Evolutionary conservation across 202 grass and related monocot genomes (phyloP).

Genomic region (Bolboschoenoplectus hybrid): DNA sequence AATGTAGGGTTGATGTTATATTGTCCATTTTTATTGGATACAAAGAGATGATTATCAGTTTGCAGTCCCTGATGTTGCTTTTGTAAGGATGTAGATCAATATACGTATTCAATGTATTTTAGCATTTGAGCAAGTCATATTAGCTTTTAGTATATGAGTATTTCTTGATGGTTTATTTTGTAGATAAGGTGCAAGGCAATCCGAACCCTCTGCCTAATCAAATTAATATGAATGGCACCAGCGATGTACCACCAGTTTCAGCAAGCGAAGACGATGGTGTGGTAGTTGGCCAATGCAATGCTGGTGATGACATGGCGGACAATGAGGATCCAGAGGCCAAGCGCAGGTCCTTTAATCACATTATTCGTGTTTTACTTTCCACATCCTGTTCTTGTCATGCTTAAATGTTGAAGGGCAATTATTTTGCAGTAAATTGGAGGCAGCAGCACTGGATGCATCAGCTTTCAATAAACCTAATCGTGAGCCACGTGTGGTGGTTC

Average conservation of each 20-base stretch:
- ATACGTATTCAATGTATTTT: not conserved
- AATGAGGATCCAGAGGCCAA: conserved; percentile 84
- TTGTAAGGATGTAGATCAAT: not conserved
- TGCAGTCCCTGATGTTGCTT: not conserved
- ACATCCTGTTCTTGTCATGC: conserved; percentile 11
- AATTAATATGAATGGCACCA: conserved; percentile 52
- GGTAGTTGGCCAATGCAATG: conserved; percentile 69
- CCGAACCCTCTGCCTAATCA: conserved; percentile 47
- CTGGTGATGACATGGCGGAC: conserved; percentile 62
- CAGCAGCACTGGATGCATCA: conserved; percentile 70
- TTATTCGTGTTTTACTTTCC: conserved; percentile 29
- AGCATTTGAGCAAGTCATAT: not conserved
- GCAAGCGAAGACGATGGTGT: conserved; percentile 69
- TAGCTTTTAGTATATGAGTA: not conserved
- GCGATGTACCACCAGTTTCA: conserved; percentile 50
- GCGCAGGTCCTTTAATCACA: conserved; percentile 59
- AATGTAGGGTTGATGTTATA: not conserved
- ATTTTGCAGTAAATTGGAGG: conserved; percentile 78
- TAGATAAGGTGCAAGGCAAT: conserved; percentile 69
- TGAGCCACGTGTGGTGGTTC: conserved; percentile 95
- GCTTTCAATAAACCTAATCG: conserved; percentile 78
- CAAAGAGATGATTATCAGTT: conserved; percentile 14
- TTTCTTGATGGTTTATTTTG: conserved; percentile 33
- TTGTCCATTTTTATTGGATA: not conserved
- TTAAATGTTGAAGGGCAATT: conserved; percentile 8